Evolutionary conservation across 2,329 filamentous ascomycete genomes (phyloP).

Genomic region (Fusarium sp.): DNA sequence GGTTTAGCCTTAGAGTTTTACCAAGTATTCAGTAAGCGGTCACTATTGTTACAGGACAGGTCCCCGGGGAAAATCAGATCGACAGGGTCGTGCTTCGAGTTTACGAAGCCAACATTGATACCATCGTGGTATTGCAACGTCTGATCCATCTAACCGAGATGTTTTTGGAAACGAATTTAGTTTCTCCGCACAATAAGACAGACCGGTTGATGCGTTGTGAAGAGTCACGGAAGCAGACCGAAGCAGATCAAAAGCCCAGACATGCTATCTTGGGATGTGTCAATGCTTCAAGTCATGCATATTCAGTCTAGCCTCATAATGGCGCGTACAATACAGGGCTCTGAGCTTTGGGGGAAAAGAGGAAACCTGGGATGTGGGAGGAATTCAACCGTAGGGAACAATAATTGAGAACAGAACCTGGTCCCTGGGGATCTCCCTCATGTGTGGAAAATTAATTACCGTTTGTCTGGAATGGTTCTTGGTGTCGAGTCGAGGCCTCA

Average conservation of each 20-base stretch:
- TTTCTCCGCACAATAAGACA: background rate
- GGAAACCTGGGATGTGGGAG: conserved; percentile 1
- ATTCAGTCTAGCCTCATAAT: background rate
- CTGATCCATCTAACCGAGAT: background rate
- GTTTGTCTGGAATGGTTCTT: background rate
- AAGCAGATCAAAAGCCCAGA: conserved; percentile 2
- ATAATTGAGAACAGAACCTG: background rate
- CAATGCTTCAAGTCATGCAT: conserved; percentile 27
- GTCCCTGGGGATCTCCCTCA: background rate
- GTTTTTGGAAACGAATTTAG: background rate
- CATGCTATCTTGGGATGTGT: conserved; percentile 31
- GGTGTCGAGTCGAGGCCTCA: background rate
- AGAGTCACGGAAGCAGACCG: conserved; percentile 12
- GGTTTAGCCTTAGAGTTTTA: conserved; percentile 17
- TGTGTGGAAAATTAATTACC: background rate
- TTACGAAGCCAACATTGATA: conserved; percentile 8
- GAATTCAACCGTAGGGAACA: background rate
- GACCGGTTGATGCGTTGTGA: background rate
- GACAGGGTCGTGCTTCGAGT: conserved; percentile 21
- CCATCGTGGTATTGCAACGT: conserved; percentile 3
- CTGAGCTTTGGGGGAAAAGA: background rate
- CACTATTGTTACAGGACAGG: background rate
- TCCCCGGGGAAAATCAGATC: conserved; percentile 18
- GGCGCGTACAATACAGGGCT: background rate
- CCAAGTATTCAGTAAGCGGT: background rate